Evolutionary conservation across 345 rosid genomes (phyloP).

Genomic region (Salix viminalis): DNA sequence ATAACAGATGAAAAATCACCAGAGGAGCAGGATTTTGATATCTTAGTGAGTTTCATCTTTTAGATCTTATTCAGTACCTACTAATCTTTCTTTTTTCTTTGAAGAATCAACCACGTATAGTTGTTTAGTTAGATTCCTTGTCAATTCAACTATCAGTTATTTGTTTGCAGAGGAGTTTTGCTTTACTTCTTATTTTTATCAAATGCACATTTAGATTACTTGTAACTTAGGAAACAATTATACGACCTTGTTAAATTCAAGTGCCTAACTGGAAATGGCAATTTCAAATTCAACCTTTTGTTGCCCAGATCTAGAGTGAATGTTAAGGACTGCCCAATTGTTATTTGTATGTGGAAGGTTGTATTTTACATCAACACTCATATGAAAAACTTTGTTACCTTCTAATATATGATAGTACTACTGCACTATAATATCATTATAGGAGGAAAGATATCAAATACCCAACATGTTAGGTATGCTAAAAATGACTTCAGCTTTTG

Average conservation of each 20-base stretch:
- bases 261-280: not conserved
- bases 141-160: not conserved
- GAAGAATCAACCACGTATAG: not conserved
- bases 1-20: conserved; percentile 96
- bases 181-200: not conserved
- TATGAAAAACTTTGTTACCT: not conserved
- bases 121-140: not conserved
- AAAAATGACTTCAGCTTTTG: not conserved
- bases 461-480: not conserved
- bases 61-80: no score
- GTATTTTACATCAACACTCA: not conserved
- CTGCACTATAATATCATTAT: not conserved
- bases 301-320: not conserved
- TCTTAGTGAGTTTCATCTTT: conserved; percentile 52
- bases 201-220: not conserved
- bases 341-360: not conserved
- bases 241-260: not conserved
- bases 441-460: not conserved
- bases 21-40: conserved; percentile 86
- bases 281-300: not conserved
- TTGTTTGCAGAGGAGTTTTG: not conserved
- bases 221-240: not conserved
- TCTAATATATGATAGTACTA: not conserved
- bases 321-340: not conserved
- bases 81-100: no score